phyloP scores from a whole-genome alignment of 2,329 filamentous ascomycete genomes.

The Didymellaceae sp. region DNA sequence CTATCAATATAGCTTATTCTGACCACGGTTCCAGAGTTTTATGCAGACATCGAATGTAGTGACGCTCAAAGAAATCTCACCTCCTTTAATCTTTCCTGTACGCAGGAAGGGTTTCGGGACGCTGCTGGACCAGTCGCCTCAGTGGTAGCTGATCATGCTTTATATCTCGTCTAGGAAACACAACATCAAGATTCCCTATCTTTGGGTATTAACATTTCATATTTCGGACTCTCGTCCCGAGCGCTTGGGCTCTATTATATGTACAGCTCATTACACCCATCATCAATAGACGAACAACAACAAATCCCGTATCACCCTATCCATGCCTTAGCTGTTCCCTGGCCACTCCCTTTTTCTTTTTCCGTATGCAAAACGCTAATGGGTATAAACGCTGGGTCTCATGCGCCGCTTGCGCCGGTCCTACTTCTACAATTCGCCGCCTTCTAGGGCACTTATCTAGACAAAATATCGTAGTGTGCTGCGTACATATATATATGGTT shows the following conservation, averaged over 20 bases:
- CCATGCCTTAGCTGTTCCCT: not conserved
- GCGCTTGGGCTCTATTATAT: conserved; percentile 11
- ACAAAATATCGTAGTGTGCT: not conserved
- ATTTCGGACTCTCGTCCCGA: conserved; percentile 12
- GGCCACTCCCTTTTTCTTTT: not conserved
- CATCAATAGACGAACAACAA: conserved; percentile 3
- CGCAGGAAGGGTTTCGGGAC: too few relatives aligned
- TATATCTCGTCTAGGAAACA: too few relatives aligned
- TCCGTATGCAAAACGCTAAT: conserved; percentile 20
- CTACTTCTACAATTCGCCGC: not conserved
- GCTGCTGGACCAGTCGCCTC: too few relatives aligned
- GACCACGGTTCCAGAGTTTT: too few relatives aligned
- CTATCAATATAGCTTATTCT: too few relatives aligned
- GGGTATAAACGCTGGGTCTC: conserved; percentile 23
- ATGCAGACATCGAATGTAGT: too few relatives aligned
- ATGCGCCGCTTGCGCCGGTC: not conserved
- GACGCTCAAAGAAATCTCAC: too few relatives aligned
- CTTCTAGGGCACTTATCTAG: not conserved
- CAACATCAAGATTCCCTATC: too few relatives aligned
- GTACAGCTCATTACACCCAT: not conserved
- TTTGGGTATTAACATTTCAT: too few relatives aligned
- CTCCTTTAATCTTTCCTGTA: too few relatives aligned
- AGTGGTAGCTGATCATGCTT: too few relatives aligned
- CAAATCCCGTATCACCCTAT: not conserved
- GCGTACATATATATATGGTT: not conserved